A percentile compares a stretch with the other conserved stretches of the same genome.
phyloP scores from a whole-genome alignment of 1,284 basidiomycete species.

The Pseudozyma pruni region DNA sequence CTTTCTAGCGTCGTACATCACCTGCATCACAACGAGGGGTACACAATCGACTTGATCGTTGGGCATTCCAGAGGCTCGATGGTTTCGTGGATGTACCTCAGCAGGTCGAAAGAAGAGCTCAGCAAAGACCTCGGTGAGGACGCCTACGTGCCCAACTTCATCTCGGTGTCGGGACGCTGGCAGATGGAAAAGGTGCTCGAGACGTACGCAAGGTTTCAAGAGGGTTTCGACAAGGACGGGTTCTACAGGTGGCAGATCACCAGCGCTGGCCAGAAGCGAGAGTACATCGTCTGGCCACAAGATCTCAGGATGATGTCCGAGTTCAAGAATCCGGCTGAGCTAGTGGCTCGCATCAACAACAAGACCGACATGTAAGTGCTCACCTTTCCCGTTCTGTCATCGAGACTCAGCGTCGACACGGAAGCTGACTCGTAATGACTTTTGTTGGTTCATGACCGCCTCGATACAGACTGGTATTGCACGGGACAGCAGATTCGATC shows the following conservation, averaged over 20 bases:
- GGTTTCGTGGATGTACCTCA: slow-evolving; percentile 36
- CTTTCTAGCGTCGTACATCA: slow-evolving; percentile 23
- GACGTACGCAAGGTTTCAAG: slow-evolving; percentile 16
- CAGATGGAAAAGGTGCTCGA: slow-evolving; percentile 13
- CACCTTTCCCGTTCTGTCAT: too few relatives aligned
- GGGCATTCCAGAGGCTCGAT: slow-evolving; percentile 31
- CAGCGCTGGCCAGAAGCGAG: slow-evolving; percentile 39
- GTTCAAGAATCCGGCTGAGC: slow-evolving; percentile 13
- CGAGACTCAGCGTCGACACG: too few relatives aligned
- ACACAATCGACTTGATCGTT: slow-evolving; percentile 22
- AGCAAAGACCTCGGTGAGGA: background rate
- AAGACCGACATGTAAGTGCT: slow-evolving; percentile 26
- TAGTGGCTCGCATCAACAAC: slow-evolving; percentile 20
- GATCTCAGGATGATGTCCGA: slow-evolving; percentile 34
- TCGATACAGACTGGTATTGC: slow-evolving; percentile 44
- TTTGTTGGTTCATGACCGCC: too few relatives aligned
- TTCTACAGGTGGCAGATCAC: slow-evolving; percentile 48
- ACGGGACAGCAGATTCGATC: slow-evolving; percentile 42
- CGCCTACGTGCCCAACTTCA: slow-evolving; percentile 17
- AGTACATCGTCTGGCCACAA: slow-evolving; percentile 33
- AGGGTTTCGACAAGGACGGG: slow-evolving; percentile 35
- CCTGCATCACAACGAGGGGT: slow-evolving; percentile 11
- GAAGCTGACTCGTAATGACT: too few relatives aligned
- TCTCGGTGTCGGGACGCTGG: slow-evolving; percentile 19
- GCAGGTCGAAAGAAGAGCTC: slow-evolving; percentile 5